Percentiles rank a stretch among this genome's conserved stretches.
Conservation (phyloP, 306 rosid species). For the Acacia acuminata region DNA sequence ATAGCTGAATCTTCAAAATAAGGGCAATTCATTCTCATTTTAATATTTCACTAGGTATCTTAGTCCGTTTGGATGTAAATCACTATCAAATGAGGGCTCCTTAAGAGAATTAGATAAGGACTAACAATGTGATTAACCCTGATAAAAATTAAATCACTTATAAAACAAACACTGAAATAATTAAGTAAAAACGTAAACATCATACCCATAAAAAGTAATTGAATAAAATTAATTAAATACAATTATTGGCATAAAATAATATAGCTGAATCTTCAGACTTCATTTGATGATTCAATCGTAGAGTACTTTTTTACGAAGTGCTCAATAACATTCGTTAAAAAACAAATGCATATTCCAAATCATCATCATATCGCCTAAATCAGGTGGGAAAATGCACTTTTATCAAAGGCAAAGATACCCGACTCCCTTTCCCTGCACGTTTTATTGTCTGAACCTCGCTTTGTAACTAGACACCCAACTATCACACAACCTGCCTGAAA, state of each 20-base stretch:
- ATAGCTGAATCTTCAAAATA: too few relatives aligned
- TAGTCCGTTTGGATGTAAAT: too few relatives aligned
- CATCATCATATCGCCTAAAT: not conserved
- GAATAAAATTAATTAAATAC: too few relatives aligned
- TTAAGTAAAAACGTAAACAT: not conserved
- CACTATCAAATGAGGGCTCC: too few relatives aligned
- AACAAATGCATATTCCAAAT: not conserved
- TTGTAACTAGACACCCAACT: not conserved
- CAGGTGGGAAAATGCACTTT: not conserved
- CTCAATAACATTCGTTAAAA: not conserved
- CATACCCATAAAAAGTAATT: not conserved
- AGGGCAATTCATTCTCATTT: too few relatives aligned
- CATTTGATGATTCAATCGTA: too few relatives aligned
- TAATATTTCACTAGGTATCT: too few relatives aligned
- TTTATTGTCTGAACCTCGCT: not conserved
- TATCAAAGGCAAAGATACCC: not conserved
- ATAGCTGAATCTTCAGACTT: not conserved
- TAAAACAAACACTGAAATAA: not conserved
- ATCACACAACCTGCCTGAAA: not conserved
- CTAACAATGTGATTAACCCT: too few relatives aligned
- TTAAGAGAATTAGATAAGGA: too few relatives aligned
- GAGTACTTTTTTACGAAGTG: not conserved
- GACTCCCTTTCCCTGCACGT: not conserved
- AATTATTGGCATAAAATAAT: too few relatives aligned
- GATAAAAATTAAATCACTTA: too few relatives aligned